Evolutionary conservation across 345 rosid genomes (phyloP), one percentile per base, ranked within the genome.

Genomic region (Populus davidiana): DNA sequence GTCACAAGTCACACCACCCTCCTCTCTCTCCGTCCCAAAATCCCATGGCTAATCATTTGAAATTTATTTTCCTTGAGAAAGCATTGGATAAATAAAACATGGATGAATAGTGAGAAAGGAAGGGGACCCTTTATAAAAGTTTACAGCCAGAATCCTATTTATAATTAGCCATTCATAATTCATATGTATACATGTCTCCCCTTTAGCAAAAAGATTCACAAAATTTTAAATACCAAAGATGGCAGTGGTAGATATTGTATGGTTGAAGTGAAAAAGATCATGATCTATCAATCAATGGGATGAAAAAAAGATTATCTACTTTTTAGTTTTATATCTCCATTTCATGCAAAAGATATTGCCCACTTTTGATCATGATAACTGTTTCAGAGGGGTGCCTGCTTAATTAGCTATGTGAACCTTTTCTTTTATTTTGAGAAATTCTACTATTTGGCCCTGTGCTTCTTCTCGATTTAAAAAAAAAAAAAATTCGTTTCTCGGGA

Each of bases 231-330:
- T 31, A 75, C 63, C 70, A 72, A 70, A 76, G 66, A 74, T 76
- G 72, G 72, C 77, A 82, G 73, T 47, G 33, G 80, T 44, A 17
- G 23, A 21, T 20, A 4, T 59, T 54, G 23, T 67, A 83, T 76
- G 72, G 78, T 78, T 83, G 86, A 80, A 81, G 87, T 71, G 82
- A 82, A 79, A 83, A 82, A 81, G 83, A 79, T 81, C 72, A 86
- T 86, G 74, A 87, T 87, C 87, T 77, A 76, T 84, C 87, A 84
- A 87, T 87, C 86, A 84, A 79, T 82, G 66, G 70, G 80, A 78
- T 72, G 76, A 74, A 82, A 65, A 31, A 82, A 87, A 81, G 86
- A 82, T 76, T 36, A 70, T 66, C 11, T 31, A 78, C 86, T 87
- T 86, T 87, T 80, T 74, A 70, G 36, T 82, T 64, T 70, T 56